Conservation (phyloP, 2,329 filamentous ascomycete species). For the Colletotrichum sojae region DNA sequence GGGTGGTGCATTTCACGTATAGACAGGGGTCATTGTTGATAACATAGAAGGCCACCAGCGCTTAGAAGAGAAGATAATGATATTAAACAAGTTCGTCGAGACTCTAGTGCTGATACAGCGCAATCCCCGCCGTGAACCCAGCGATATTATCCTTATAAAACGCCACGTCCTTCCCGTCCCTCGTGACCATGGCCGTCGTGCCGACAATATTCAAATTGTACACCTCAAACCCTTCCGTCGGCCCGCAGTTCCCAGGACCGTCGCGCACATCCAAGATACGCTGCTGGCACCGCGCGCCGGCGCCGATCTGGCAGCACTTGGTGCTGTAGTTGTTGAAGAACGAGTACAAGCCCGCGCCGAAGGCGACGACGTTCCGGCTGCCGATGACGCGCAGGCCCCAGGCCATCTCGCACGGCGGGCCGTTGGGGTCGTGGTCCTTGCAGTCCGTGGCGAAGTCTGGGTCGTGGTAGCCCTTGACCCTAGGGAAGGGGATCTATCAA, state of each 20-base stretch:
- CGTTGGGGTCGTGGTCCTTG: conserved; percentile 42
- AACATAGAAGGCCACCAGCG: too few relatives aligned
- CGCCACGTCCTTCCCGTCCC: conserved; percentile 52
- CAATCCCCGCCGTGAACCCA: conserved; percentile 55
- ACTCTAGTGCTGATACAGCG: conserved; percentile 46
- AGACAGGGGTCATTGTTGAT: too few relatives aligned
- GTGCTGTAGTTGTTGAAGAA: conserved; percentile 77
- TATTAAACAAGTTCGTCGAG: not conserved
- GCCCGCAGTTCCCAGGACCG: conserved; percentile 39
- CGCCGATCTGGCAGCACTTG: conserved; percentile 58
- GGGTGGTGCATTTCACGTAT: not conserved
- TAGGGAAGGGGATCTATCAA: conserved; percentile 63
- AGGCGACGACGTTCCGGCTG: conserved; percentile 68
- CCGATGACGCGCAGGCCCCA: conserved; percentile 76
- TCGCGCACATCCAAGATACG: conserved; percentile 54
- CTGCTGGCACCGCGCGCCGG: conserved; percentile 61
- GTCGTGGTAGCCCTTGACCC: conserved; percentile 59
- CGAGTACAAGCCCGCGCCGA: conserved; percentile 77
- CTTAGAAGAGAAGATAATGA: too few relatives aligned
- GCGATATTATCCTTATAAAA: conserved; percentile 55
- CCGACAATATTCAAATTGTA: conserved; percentile 64
- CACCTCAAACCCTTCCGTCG: conserved; percentile 50
- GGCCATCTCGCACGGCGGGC: conserved; percentile 66
- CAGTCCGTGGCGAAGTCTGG: conserved; percentile 67
- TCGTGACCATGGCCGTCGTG: conserved; percentile 55